Percentiles rank a stretch among this genome's conserved stretches.
These are phyloP conservation scores for Malbranchea zuffiana DNA, from an alignment of 2,329 filamentous ascomycete species.

Conservation along the genomic window DNA sequence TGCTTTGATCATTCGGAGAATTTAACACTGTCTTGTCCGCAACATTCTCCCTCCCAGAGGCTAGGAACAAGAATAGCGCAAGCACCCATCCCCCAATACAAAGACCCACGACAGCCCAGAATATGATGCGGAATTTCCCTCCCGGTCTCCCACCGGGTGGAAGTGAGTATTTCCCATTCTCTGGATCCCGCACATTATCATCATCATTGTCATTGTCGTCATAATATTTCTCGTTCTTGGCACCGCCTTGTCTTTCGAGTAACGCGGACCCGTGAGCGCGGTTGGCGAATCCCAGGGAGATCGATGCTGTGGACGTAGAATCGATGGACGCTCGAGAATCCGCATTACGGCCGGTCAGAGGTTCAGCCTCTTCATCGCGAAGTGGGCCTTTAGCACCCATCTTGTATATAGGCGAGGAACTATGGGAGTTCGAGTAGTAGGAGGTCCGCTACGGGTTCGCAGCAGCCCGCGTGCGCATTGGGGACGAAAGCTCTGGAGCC, in stretches of 20 bases:
- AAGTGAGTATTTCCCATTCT: slow-evolving; percentile 21
- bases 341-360: slow-evolving; percentile 10
- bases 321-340: slow-evolving; percentile 12
- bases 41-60: slow-evolving; percentile 25
- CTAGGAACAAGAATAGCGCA: slow-evolving; percentile 35
- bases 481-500: too few species aligned
- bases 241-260: background rate
- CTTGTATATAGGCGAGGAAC: background rate
- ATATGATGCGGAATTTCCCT: slow-evolving; percentile 21
- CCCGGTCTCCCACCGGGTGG: slow-evolving; percentile 7
- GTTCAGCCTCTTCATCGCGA: slow-evolving; percentile 14
- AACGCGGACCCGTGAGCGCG: slow-evolving; percentile 3
- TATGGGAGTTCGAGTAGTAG: background rate
- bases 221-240: slow-evolving; percentile 20
- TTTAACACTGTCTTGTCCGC: slow-evolving; percentile 19
- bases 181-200: slow-evolving; percentile 17
- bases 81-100: slow-evolving; percentile 37
- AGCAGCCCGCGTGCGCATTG: too few species aligned
- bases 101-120: slow-evolving; percentile 34
- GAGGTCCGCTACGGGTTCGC: background rate
- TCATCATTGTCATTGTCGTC: slow-evolving; percentile 13
- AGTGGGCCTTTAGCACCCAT: slow-evolving; percentile 12
- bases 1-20: slow-evolving; percentile 11
- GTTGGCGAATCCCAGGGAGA: slow-evolving; percentile 14
- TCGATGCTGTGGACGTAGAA: slow-evolving; percentile 15